These are phyloP conservation scores for Nemania serpens DNA, from an alignment of 2,329 filamentous ascomycete species.

Conservation along the genomic window DNA sequence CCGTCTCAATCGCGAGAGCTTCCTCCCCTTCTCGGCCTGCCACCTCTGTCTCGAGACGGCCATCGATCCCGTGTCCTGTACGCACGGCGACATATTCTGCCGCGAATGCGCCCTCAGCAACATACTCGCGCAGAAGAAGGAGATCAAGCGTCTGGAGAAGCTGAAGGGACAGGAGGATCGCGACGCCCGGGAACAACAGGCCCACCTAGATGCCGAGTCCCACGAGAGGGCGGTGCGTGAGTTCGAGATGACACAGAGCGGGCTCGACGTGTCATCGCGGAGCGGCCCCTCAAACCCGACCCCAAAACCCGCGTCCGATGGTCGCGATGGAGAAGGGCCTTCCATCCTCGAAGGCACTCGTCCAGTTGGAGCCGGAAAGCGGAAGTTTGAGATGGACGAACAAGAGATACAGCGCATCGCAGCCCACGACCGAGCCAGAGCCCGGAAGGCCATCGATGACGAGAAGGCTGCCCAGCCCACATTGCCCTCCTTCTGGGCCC, in stretches of 20 bases:
- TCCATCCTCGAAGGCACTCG: neutral
- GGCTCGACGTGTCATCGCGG: constrained; percentile 49
- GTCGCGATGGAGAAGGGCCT: constrained; percentile 29
- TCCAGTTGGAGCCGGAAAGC: constrained; percentile 58
- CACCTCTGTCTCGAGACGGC: constrained; percentile 83
- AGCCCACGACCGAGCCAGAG: constrained; percentile 69
- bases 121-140: constrained; percentile 87
- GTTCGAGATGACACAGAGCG: constrained; percentile 85
- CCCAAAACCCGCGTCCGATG: constrained; percentile 28
- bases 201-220: constrained; percentile 68
- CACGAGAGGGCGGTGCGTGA: constrained; percentile 72
- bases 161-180: constrained; percentile 64
- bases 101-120: constrained; percentile 91
- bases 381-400: constrained; percentile 81
- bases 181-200: constrained; percentile 69
- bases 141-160: constrained; percentile 81
- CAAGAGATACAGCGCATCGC: constrained; percentile 75
- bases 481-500: constrained; percentile 91
- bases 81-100: constrained; percentile 88
- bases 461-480: constrained; percentile 73
- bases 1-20: constrained; percentile 87
- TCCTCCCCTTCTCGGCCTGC: constrained; percentile 89
- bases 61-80: constrained; percentile 81
- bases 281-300: too few relatives aligned
- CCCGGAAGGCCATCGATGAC: constrained; percentile 70